These are phyloP conservation scores for Linum trigynum DNA, from an alignment of 345 rosid species.

Conservation along the genomic window DNA sequence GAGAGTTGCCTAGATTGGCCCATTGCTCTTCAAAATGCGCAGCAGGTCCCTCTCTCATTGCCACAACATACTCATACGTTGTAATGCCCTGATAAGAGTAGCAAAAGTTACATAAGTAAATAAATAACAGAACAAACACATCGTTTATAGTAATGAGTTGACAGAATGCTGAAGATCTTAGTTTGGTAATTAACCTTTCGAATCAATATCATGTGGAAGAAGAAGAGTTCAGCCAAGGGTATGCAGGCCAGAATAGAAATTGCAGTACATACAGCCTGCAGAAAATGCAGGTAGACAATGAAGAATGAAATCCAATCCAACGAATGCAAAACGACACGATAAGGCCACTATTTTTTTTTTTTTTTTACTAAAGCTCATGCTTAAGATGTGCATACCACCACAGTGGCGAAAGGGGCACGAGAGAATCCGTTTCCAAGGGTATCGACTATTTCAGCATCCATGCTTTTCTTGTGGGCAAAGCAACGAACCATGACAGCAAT, in stretches of 20 bases:
- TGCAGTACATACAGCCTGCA: slow-evolving; percentile 76
- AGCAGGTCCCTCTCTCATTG: slow-evolving; percentile 89
- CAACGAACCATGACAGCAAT: slow-evolving; percentile 84
- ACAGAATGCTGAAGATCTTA: no score
- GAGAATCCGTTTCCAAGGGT: slow-evolving; percentile 98
- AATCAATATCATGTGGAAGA: slow-evolving; percentile 88
- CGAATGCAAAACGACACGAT: background rate
- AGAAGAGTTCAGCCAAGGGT: slow-evolving; percentile 90
- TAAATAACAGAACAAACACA: no score
- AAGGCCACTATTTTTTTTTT: background rate
- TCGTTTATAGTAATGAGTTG: no score
- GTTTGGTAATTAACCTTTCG: slow-evolving; percentile 52
- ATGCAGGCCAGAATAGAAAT: slow-evolving; percentile 86
- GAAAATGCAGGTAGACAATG: slow-evolving; percentile 15
- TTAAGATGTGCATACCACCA: slow-evolving; percentile 53
- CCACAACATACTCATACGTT: slow-evolving; percentile 84
- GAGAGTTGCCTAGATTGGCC: slow-evolving; percentile 57
- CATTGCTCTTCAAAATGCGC: slow-evolving; percentile 61
- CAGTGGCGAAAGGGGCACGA: slow-evolving; percentile 85
- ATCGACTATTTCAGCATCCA: slow-evolving; percentile 81
- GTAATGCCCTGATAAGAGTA: slow-evolving; percentile 56
- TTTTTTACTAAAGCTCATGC: background rate
- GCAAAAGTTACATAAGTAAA: background rate
- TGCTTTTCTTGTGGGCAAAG: slow-evolving; percentile 67
- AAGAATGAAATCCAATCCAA: slow-evolving; percentile 12